Evolutionary conservation across 768 basidiomycete genomes (phyloP).

Genomic region (Plicaturopsis crispa): DNA sequence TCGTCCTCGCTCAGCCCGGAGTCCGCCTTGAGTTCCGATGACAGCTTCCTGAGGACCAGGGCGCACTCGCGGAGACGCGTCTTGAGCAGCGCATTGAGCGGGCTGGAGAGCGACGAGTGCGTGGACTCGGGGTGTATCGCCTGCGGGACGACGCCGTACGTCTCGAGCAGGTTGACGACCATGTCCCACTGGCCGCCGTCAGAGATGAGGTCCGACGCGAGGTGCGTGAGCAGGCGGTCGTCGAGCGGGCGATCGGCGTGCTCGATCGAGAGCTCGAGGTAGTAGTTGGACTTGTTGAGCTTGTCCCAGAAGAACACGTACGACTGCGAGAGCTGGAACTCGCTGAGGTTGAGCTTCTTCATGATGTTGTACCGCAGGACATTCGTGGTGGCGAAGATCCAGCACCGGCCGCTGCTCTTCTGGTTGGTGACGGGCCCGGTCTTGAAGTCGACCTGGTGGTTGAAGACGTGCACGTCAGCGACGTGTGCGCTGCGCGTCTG

Average conservation of each 20-base stretch:
- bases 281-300: slow-evolving; percentile 90
- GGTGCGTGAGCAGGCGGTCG: slow-evolving; percentile 72
- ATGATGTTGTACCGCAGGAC: slow-evolving; percentile 77
- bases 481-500: slow-evolving; percentile 55
- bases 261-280: slow-evolving; percentile 82
- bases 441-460: slow-evolving; percentile 72
- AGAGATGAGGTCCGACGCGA: slow-evolving; percentile 70
- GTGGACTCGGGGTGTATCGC: slow-evolving; percentile 75
- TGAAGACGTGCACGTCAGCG: slow-evolving; percentile 74
- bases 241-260: slow-evolving; percentile 74
- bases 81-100: slow-evolving; percentile 76
- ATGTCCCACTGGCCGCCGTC: slow-evolving; percentile 98
- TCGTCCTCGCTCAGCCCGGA: slow-evolving; percentile 36
- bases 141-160: slow-evolving; percentile 86
- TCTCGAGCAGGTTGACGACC: slow-evolving; percentile 55
- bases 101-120: slow-evolving; percentile 67
- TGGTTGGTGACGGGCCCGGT: slow-evolving; percentile 82
- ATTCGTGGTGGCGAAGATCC: slow-evolving; percentile 93
- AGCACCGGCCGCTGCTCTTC: slow-evolving; percentile 86
- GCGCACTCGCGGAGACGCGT: slow-evolving; percentile 90
- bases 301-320: slow-evolving; percentile 98
- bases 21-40: slow-evolving; percentile 42
- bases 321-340: slow-evolving; percentile 89
- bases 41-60: slow-evolving; percentile 65
- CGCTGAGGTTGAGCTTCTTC: slow-evolving; percentile 77